A percentile compares a stretch with the other conserved stretches of the same genome.
These are phyloP conservation scores for Betula pendula DNA, from an alignment of 306 rosid species.

Conservation along the genomic window DNA sequence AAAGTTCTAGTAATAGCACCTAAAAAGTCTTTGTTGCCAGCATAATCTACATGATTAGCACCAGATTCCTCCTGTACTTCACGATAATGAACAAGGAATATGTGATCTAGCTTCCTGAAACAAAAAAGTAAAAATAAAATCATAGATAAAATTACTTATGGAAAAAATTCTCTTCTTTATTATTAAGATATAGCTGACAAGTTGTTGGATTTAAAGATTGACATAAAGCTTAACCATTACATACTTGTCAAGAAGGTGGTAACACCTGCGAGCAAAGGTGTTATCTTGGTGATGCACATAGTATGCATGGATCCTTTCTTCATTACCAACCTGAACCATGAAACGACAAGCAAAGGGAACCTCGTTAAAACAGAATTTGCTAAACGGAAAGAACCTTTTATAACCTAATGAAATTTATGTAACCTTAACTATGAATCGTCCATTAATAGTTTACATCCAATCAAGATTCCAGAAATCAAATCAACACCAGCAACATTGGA, in stretches of 20 bases:
- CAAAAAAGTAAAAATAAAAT: slow-evolving; percentile 27
- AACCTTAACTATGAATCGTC: background rate
- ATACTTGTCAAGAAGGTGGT: slow-evolving; percentile 97
- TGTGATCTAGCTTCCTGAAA: slow-evolving; percentile 92
- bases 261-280: slow-evolving; percentile 89
- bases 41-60: no score
- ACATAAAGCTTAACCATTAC: slow-evolving; percentile 33
- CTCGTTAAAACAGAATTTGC: background rate
- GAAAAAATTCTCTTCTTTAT: slow-evolving; percentile 1
- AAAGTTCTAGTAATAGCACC: no score
- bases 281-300: slow-evolving; percentile 91
- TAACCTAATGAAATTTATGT: background rate
- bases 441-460: background rate
- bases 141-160: slow-evolving; percentile 5
- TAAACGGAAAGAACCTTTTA: background rate
- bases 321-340: slow-evolving; percentile 77
- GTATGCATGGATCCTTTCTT: slow-evolving; percentile 97
- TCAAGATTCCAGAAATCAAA: background rate
- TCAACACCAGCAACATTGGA: background rate
- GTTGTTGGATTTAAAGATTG: slow-evolving; percentile 19
- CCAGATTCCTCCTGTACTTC: slow-evolving; percentile 72
- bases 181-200: slow-evolving; percentile 7
- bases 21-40: no score
- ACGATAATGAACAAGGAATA: slow-evolving; percentile 98
- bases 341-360: slow-evolving; percentile 4